phyloP scores from a whole-genome alignment of 1,284 basidiomycete genomes.

The Pseudozyma thailandica region DNA sequence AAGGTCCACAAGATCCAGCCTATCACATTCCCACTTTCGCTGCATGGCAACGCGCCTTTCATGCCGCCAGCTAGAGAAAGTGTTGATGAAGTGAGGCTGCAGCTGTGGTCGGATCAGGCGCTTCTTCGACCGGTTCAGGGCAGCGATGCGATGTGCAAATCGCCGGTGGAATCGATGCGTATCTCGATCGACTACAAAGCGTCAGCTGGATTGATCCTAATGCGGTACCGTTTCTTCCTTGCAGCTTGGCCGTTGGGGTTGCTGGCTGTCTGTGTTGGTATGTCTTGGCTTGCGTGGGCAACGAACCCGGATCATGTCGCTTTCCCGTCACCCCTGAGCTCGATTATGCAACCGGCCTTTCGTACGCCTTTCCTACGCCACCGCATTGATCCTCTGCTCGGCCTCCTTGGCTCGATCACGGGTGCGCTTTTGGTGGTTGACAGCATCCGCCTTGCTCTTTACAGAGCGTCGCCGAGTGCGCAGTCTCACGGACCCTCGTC shows the following conservation, averaged over 20 bases:
- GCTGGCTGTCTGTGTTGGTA: slow-evolving; percentile 30
- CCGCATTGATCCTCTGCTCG: slow-evolving; percentile 20
- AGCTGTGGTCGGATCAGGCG: slow-evolving; percentile 55
- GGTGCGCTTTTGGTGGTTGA: slow-evolving; percentile 16
- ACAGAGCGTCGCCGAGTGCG: slow-evolving; percentile 8
- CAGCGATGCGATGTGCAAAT: slow-evolving; percentile 16
- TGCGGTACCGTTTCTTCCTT: slow-evolving; percentile 58
- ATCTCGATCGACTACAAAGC: slow-evolving; percentile 54
- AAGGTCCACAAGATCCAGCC: slow-evolving; percentile 13
- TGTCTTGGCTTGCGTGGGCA: slow-evolving; percentile 38
- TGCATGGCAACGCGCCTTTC: slow-evolving; percentile 62
- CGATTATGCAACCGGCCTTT: slow-evolving; percentile 29
- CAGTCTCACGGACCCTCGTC: slow-evolving; percentile 23
- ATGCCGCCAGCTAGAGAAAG: slow-evolving; percentile 47
- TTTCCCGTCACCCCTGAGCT: slow-evolving; percentile 26
- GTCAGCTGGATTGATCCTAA: slow-evolving; percentile 52
- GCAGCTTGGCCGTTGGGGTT: slow-evolving; percentile 56
- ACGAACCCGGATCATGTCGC: slow-evolving; percentile 1
- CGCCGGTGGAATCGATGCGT: slow-evolving; percentile 41
- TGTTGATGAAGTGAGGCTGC: slow-evolving; percentile 35
- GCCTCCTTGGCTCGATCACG: slow-evolving; percentile 18
- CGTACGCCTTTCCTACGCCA: slow-evolving; percentile 15
- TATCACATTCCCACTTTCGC: slow-evolving; percentile 39
- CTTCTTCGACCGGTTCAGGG: slow-evolving; percentile 9
- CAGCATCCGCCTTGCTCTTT: slow-evolving; percentile 20